A percentile compares a stretch with the other conserved stretches of the same genome.
Conservation (phyloP, 1,284 basidiomycete genomes). For the Lentinula novae-zelandiae region DNA sequence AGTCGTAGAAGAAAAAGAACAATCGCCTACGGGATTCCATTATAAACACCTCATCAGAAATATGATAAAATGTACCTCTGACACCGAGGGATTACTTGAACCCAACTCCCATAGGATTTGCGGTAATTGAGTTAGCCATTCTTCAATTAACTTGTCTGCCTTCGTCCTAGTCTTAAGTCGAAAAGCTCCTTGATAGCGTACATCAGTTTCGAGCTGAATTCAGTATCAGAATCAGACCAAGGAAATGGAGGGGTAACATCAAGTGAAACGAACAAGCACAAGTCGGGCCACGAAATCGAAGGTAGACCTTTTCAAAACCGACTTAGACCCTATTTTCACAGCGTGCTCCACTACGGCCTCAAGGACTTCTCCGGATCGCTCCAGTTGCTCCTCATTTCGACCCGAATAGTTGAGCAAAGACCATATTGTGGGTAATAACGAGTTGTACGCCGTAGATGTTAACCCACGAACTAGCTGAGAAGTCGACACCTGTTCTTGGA, state of each 20-base stretch:
- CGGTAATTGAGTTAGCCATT: conserved; percentile 70
- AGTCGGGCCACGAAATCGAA: conserved; percentile 72
- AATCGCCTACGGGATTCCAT: conserved; percentile 41
- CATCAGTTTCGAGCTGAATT: conserved; percentile 57
- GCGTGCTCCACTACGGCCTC: conserved; percentile 58
- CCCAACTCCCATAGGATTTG: conserved; percentile 83
- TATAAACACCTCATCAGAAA: conserved; percentile 6
- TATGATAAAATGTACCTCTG: conserved; percentile 42
- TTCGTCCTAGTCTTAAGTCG: conserved; percentile 29
- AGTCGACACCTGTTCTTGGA: conserved; percentile 51
- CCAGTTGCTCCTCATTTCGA: conserved; percentile 17
- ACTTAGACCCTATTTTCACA: conserved; percentile 49
- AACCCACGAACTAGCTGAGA: conserved; percentile 44
- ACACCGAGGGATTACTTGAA: conserved; percentile 46
- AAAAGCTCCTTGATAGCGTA: conserved; percentile 52
- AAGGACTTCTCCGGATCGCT: conserved; percentile 37
- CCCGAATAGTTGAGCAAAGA: conserved; percentile 55
- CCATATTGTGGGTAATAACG: conserved; percentile 84
- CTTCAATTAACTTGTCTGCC: conserved; percentile 34
- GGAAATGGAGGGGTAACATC: not conserved
- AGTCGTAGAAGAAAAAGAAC: conserved; percentile 61
- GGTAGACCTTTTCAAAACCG: conserved; percentile 57
- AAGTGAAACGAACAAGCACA: conserved; percentile 49
- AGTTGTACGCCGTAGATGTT: conserved; percentile 58
- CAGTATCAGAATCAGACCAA: not conserved